phyloP scores from a whole-genome alignment of 192 early-diverging fungal genomes.

The Spizellomyces sp. region DNA sequence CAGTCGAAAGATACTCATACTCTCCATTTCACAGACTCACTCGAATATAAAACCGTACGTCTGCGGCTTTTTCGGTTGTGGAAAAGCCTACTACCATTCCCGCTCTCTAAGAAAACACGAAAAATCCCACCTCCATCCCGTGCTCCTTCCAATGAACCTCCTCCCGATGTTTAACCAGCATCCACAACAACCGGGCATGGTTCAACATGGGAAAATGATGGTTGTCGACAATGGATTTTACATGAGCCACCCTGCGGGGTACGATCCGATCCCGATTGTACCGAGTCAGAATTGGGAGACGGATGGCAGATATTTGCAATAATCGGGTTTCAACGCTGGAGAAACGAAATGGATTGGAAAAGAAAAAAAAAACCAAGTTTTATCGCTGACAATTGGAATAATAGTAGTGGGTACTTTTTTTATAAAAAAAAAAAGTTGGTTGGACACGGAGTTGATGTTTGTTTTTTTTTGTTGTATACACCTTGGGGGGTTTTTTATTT shows the following conservation, averaged over 20 bases:
- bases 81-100: slow-evolving; percentile 50
- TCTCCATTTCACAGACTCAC: slow-evolving; percentile 35
- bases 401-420: too few species aligned
- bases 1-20: not conserved
- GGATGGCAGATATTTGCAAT: too few species aligned
- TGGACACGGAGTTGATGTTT: too few species aligned
- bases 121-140: slow-evolving; percentile 25
- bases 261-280: not conserved
- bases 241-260: not conserved
- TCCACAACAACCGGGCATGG: slow-evolving; percentile 1
- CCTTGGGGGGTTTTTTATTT: too few species aligned
- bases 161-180: not conserved
- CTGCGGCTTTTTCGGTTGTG: slow-evolving; percentile 35
- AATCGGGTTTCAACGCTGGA: too few species aligned
- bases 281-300: not conserved
- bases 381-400: too few species aligned
- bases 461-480: too few species aligned
- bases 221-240: not conserved
- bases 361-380: too few species aligned
- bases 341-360: too few species aligned
- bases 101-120: slow-evolving; percentile 49
- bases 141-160: not conserved
- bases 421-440: too few species aligned
- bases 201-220: not conserved
- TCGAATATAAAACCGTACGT: slow-evolving; percentile 48